Conservation (phyloP, 768 basidiomycete genomes). For the Macrolepiota albuminosa region DNA sequence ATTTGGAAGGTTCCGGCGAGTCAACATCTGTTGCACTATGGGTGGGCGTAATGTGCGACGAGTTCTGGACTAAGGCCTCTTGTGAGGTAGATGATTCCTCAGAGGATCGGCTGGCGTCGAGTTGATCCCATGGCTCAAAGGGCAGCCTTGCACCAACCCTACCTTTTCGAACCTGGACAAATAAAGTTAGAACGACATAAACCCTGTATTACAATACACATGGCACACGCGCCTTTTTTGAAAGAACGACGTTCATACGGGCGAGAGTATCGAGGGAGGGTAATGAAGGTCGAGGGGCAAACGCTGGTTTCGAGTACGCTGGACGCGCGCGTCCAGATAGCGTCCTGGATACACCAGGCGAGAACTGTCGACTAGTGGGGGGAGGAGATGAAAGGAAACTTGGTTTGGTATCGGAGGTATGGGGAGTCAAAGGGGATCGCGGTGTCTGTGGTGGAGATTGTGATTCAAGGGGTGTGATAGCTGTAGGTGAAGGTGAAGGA, state of each 20-base stretch:
- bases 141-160: constrained; percentile 48
- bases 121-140: constrained; percentile 49
- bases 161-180: constrained; percentile 42
- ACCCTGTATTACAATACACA: constrained; percentile 1
- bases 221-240: constrained; percentile 35
- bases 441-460: constrained; percentile 15
- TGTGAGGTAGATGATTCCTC: constrained; percentile 13
- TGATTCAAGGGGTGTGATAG: constrained; percentile 13
- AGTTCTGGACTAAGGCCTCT: constrained; percentile 4
- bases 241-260: constrained; percentile 40
- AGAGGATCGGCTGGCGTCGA: constrained; percentile 17
- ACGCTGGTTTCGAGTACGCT: constrained; percentile 44
- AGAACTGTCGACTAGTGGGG: constrained; percentile 2
- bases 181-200: neutral
- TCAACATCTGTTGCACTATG: constrained; percentile 18
- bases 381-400: constrained; percentile 15
- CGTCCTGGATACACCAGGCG: no score
- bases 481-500: constrained; percentile 5
- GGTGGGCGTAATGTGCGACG: constrained; percentile 5
- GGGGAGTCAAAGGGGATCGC: constrained; percentile 25
- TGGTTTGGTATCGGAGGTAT: constrained; percentile 10
- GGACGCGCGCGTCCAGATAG: constrained; percentile 24
- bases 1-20: constrained; percentile 19
- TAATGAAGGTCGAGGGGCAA: constrained; percentile 44
- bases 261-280: constrained; percentile 47